Conservation (phyloP, 2,329 filamentous ascomycete species). For the Fusarium sp. region DNA sequence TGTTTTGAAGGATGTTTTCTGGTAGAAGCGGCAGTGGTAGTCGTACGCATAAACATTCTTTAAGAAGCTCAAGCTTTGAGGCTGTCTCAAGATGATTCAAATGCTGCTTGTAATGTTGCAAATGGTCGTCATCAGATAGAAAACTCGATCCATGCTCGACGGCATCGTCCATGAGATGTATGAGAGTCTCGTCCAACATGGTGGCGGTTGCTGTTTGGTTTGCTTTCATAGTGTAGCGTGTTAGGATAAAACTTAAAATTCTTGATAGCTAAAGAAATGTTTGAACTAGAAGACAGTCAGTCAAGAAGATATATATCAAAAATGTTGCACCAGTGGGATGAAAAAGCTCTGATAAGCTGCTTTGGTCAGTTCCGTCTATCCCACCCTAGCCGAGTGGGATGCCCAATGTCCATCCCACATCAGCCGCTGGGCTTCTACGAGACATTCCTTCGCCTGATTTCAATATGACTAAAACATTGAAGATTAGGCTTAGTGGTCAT, state of each 20-base stretch:
- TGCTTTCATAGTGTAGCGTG: background rate
- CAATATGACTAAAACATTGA: no score
- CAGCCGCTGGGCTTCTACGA: no score
- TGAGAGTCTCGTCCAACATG: slow-evolving; percentile 16
- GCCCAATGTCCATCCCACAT: no score
- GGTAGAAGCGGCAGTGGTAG: slow-evolving; percentile 23
- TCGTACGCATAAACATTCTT: slow-evolving; percentile 36
- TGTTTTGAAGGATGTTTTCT: slow-evolving; percentile 10
- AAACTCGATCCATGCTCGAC: background rate
- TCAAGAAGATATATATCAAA: no score
- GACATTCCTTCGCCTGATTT: no score
- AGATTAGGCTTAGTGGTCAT: no score
- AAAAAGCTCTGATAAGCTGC: no score
- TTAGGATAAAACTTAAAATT: background rate
- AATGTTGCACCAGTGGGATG: no score
- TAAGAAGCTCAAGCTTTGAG: slow-evolving; percentile 25
- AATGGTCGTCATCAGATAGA: background rate
- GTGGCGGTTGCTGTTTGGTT: background rate
- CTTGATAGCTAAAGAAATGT: background rate
- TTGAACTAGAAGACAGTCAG: fast-evolving
- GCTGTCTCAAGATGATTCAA: slow-evolving; percentile 36
- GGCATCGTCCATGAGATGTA: slow-evolving; percentile 29
- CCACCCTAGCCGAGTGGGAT: no score
- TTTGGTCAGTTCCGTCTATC: no score
- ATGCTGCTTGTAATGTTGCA: slow-evolving; percentile 33